phyloP scores from a whole-genome alignment of 2,329 filamentous ascomycete species.

The Xenoacremonium recifei region DNA sequence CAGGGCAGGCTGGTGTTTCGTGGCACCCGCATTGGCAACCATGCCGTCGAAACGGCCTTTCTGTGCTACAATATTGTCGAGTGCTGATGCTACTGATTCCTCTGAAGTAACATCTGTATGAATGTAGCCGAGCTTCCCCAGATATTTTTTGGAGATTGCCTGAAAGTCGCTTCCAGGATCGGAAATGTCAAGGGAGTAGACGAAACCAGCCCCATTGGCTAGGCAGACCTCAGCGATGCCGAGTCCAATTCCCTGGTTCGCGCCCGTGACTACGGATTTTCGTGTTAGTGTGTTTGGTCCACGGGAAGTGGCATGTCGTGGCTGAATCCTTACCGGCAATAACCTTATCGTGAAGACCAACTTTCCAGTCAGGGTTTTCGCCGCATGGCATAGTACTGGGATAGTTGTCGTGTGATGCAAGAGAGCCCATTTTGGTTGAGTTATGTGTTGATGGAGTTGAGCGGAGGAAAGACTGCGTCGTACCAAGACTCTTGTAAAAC shows the following conservation, averaged over 20 bases:
- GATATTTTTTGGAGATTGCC: constrained; percentile 37
- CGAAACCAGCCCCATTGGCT: constrained; percentile 38
- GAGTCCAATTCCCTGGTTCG: constrained; percentile 44
- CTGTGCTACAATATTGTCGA: constrained; percentile 38
- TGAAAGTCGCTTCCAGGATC: constrained; percentile 23
- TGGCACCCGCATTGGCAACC: constrained; percentile 49
- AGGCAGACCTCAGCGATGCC: constrained; percentile 46
- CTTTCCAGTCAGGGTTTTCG: constrained; percentile 34
- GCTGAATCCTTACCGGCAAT: constrained; percentile 36
- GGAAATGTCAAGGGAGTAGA: constrained; percentile 26
- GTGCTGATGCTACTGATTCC: constrained; percentile 36
- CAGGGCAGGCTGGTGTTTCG: constrained; percentile 50
- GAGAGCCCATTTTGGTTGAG: too few species aligned
- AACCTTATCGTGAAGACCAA: constrained; percentile 36
- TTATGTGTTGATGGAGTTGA: too few species aligned
- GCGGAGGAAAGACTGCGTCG: too few species aligned
- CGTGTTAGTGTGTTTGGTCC: background rate
- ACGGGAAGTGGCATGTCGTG: background rate
- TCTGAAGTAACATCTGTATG: constrained; percentile 46
- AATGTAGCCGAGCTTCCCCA: constrained; percentile 41
- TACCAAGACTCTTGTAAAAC: too few species aligned
- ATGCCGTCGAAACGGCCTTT: constrained; percentile 45
- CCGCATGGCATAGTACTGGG: constrained; percentile 32
- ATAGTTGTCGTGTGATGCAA: constrained; percentile 19
- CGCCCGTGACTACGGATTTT: constrained; percentile 33